Evolutionary conservation across 2,329 filamentous ascomycete genomes (phyloP).

Genomic region (Trichophyton benhamiae): DNA sequence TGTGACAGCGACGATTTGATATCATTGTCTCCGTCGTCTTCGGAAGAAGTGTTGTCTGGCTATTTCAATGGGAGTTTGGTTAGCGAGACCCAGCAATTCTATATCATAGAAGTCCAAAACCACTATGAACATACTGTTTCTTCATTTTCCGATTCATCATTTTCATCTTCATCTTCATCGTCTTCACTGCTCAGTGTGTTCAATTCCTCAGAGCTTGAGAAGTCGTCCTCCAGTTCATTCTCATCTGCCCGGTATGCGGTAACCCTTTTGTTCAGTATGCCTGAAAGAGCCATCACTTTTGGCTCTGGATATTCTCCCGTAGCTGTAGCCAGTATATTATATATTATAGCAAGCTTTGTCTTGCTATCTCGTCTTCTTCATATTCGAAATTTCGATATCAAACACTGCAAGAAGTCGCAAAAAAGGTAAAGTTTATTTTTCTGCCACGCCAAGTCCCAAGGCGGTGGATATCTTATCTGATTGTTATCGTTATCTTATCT

Average conservation of each 20-base stretch:
- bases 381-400: background rate
- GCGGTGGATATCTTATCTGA: background rate
- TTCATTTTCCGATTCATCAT: conserved; percentile 25
- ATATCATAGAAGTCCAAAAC: background rate
- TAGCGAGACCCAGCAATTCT: background rate
- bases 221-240: conserved; percentile 9
- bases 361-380: background rate
- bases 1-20: conserved; percentile 37
- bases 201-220: background rate
- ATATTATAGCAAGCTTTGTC: background rate
- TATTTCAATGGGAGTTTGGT: background rate
- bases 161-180: conserved; percentile 19
- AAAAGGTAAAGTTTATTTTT: background rate
- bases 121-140: conserved; percentile 15
- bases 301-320: too few relatives aligned
- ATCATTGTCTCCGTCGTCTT: conserved; percentile 21
- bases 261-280: conserved; percentile 32
- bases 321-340: background rate
- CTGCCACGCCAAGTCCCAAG: background rate
- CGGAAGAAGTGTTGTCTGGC: conserved; percentile 9
- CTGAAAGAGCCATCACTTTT: conserved; percentile 25
- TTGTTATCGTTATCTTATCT: background rate
- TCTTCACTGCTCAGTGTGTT: conserved; percentile 18
- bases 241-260: conserved; percentile 30
- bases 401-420: background rate